Base-by-base conservation (phyloP, 352 stramenopile genomes). In the Blastocystis sp. region DNA sequence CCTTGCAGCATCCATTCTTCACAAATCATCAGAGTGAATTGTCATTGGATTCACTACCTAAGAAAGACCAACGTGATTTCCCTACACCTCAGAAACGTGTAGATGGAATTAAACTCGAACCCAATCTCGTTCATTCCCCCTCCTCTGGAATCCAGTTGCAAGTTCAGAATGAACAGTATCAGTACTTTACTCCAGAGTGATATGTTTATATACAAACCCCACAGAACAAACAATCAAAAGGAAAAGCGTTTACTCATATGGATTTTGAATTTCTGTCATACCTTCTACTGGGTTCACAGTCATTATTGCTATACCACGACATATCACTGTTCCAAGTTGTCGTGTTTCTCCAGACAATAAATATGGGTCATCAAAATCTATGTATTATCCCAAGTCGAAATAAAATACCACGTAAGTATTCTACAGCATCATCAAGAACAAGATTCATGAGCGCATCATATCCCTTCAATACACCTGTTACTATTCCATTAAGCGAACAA, bases 401-500 rank as follows among this genome's bases (percentile, higher is more conserved):
- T 15, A 35, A 66, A 66, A 89, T 79, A 93, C 91, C 92, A 92
- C 95, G 93, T 90, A 98, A 62, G 90, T 95, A 97, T 92, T 98
- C 96, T 79, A 98, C 92, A 90, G 94, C 96, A 90, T 98, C 95
- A 89, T 98, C 96, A 69, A 98, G 93, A 60, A 98, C 96, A 56
- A 98, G 93, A 93, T 98, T 98, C 53, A 98, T 95, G 48, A 98
- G 92, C 90, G 97, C 94, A 91, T 98, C 96, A 92, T 98, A 98
- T 79, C 96, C 96, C 90, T 96, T 96, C 56, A 98, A 92, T 58
- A 94, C 93, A 79, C 96, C 96, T 79, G 93, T 92, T 19, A 98
- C 92, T 91, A 88, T 81, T 44, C 27, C 19, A 0, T 48, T 70
- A n/a, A 44, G 6, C 24, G 13, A 33, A 90, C 22, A 33, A 15